Percentiles rank a stretch among this genome's conserved stretches.
Evolutionary conservation across 164 flowering plant species (phyloP).

Genomic region (Vitis labrusca): DNA sequence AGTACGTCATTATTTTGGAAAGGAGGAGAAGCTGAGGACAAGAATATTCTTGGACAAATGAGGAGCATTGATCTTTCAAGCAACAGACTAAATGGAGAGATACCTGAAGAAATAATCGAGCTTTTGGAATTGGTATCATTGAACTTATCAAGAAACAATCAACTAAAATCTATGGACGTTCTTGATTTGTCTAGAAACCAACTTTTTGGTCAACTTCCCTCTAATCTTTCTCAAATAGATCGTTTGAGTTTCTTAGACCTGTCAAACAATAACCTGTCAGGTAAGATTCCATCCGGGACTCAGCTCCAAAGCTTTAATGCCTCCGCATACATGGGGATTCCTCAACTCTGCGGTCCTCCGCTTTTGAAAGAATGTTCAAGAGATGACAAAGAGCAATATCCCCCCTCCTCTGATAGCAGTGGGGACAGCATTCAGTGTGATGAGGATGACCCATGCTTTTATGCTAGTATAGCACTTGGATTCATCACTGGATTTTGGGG

Average conservation of each 20-base stretch:
- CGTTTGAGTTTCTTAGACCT: slow-evolving; percentile 16
- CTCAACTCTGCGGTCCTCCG: slow-evolving; percentile 16
- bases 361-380: not conserved
- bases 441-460: slow-evolving; percentile 9
- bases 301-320: slow-evolving; percentile 10
- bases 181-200: slow-evolving; percentile 23
- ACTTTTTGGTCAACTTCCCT: slow-evolving; percentile 14
- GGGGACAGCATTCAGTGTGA: not conserved
- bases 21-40: not conserved
- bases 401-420: too few relatives aligned
- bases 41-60: too few relatives aligned
- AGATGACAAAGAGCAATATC: not conserved
- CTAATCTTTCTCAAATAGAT: slow-evolving; percentile 1
- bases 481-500: slow-evolving; percentile 20
- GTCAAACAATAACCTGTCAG: slow-evolving; percentile 21
- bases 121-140: not conserved
- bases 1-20: not conserved
- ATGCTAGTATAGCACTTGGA: slow-evolving; percentile 2
- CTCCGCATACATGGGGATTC: slow-evolving; percentile 8
- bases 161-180: not conserved
- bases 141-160: slow-evolving; percentile 15
- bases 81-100: slow-evolving; percentile 6
- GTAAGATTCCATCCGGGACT: slow-evolving; percentile 16
- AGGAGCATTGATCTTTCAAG: slow-evolving; percentile 8
- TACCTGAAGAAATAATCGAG: not conserved